Conservation (phyloP, 2,329 filamentous ascomycete genomes). For the Xylariaceae sp. region DNA sequence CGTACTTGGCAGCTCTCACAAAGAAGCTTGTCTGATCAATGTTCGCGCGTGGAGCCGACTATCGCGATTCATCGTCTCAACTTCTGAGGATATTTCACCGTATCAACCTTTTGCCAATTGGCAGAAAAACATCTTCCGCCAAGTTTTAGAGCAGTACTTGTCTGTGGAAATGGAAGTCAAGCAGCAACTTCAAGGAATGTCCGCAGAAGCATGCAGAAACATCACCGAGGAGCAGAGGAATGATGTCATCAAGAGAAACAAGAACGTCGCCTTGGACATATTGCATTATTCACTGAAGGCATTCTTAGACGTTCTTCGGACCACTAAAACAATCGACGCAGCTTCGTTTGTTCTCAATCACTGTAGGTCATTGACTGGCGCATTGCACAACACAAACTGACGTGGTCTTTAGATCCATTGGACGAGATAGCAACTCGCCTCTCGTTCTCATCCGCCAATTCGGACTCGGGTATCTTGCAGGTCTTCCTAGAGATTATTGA, state of each 20-base stretch:
- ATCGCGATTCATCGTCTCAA: constrained; percentile 53
- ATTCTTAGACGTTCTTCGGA: constrained; percentile 48
- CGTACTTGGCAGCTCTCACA: constrained; percentile 56
- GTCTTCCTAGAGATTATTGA: constrained; percentile 45
- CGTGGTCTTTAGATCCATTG: constrained; percentile 37
- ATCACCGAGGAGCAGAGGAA: constrained; percentile 43
- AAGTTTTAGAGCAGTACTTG: constrained; percentile 54
- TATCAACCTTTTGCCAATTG: constrained; percentile 51
- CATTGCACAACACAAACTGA: constrained; percentile 11
- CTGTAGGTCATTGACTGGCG: constrained; percentile 25
- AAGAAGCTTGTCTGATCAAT: constrained; percentile 62
- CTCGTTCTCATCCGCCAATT: constrained; percentile 36
- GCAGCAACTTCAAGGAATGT: constrained; percentile 49
- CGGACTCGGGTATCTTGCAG: constrained; percentile 47
- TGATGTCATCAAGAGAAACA: constrained; percentile 49
- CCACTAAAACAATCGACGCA: constrained; percentile 42
- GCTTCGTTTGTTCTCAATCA: constrained; percentile 48
- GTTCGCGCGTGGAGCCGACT: constrained; percentile 61
- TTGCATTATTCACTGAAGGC: constrained; percentile 45
- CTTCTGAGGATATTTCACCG: constrained; percentile 36
- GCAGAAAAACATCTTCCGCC: constrained; percentile 55
- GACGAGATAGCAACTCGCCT: constrained; percentile 50
- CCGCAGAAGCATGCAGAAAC: constrained; percentile 36
- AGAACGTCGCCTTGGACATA: constrained; percentile 50
- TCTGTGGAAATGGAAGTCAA: constrained; percentile 54